Percentiles rank a stretch among this genome's conserved stretches.
phyloP scores from a whole-genome alignment of 805 yeast genomes.

The Dipodascopsis uninucleata region DNA sequence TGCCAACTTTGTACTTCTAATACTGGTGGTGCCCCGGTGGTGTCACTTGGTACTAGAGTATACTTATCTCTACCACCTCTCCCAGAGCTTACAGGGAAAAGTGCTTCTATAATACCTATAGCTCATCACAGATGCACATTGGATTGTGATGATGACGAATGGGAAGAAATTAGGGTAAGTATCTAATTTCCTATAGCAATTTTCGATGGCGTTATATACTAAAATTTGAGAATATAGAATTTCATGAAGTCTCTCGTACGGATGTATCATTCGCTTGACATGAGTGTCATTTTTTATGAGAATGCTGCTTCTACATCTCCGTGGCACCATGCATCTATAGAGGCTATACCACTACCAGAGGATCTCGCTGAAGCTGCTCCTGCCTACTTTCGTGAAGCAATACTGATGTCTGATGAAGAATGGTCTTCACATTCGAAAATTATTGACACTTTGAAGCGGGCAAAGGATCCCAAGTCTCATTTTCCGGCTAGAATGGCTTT shows the following conservation, averaged over 20 bases:
- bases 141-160: slow-evolving; percentile 43
- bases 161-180: slow-evolving; percentile 40
- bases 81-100: slow-evolving; percentile 40
- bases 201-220: not conserved
- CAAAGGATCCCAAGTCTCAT: slow-evolving; percentile 23
- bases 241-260: slow-evolving; percentile 43
- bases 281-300: slow-evolving; percentile 47
- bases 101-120: slow-evolving; percentile 44
- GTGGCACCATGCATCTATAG: slow-evolving; percentile 42
- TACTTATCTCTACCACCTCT: slow-evolving; percentile 42
- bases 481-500: slow-evolving; percentile 33
- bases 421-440: slow-evolving; percentile 41
- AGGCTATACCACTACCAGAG: slow-evolving; percentile 45
- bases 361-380: slow-evolving; percentile 35
- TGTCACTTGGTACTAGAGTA: slow-evolving; percentile 40
- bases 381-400: slow-evolving; percentile 45
- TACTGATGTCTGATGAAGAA: slow-evolving; percentile 40
- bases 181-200: not conserved
- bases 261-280: slow-evolving; percentile 40
- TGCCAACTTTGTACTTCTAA: slow-evolving; percentile 41
- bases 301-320: slow-evolving; percentile 36
- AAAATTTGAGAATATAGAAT: slow-evolving; percentile 21
- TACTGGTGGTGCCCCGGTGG: slow-evolving; percentile 34
- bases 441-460: slow-evolving; percentile 40
- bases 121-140: slow-evolving; percentile 42